Evolutionary conservation across 257 asterid species (phyloP), one percentile per base, ranked within the genome.

Genomic region (Leonotis leonurus): DNA sequence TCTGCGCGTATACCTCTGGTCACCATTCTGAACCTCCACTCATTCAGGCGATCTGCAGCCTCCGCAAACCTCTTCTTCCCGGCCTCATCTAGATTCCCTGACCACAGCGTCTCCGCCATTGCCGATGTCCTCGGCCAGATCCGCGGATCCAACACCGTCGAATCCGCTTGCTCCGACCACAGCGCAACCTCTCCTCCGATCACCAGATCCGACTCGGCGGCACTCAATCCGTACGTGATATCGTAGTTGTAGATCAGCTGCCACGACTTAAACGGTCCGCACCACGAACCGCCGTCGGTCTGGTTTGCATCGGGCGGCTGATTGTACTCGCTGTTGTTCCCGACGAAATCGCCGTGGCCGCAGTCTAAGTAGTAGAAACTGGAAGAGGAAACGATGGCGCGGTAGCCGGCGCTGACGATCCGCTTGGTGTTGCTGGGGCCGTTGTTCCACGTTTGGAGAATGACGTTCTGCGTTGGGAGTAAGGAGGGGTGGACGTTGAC

Each of bases 261-360:
- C 99, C 99, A 93, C n/a, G 97, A 85, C 69, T 92, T 92, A 33
- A 87, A 89, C 0, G 97, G 96, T 0, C 77, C 89, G 22, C 99
- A 92, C 99, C 99, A 89, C 0, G 99, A 92, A 11, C 91, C 97
- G 1, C 97, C 95, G 1, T 84, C 69, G 27, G 80, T 80, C 53
- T 69, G 90, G 13, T 81, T 79, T 12, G 77, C 29, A 17, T 78
- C 89, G 0, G 95, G 90, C 13, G 80, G 86, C 74, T 51, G 80
- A 75, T 79, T 62, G 46, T 84, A 89, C 36, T 4, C 73, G 64
- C 82, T 87, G 36, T 79, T 68, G 27, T 93, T 93, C 21, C 99
- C 99, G 11, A 77, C 14, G 26, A 81, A 93, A 12, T 56, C 79
- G 3, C 99, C 99, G 59, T 93, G 97, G 51, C 99, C 99, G 39